Evolutionary conservation across 2,329 filamentous ascomycete species (phyloP), one percentile per base, ranked within the genome.

Genomic region (Colletotrichum euphorbiae): DNA sequence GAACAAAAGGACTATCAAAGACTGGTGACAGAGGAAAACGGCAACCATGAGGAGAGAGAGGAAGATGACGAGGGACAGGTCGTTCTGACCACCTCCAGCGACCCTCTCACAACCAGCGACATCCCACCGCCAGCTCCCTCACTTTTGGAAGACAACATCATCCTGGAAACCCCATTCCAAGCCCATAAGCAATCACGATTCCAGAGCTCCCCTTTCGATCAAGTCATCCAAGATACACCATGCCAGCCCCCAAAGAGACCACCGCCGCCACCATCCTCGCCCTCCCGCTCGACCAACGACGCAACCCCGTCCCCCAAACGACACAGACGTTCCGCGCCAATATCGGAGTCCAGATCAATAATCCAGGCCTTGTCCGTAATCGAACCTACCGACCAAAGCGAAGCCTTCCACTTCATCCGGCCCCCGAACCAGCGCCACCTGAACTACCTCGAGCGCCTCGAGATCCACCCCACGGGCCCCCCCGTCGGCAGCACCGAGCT

Each of bases 391-490:
- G 36, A 24, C 33, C 21, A 38, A 3, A 46, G 42, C 24, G 21
- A 59, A 57, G 69, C 11, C 75, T 77, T 57, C 59, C 73, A 38
- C 72, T 60, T 33, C 70, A 21, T 54, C 71, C 45, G 62, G 43
- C 51, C 64, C 62, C 68, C 70, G 6, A 54, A 57, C 7, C 70
- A 70, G 5, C 63, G 72, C 28, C 55, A 69, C 33, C 76, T 38
- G 75, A 75, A 54, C 71, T 70, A 70, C 51, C 67, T 70, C 58
- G 64, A 68, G n/a, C 51, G 54, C 28, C 76, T 87, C 6, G 83
- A 85, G 51, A 87, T 92, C 54, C 78, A 79, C 3, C 79, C 90
- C 0, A 84, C 86, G 0, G 83, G 82, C 0, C 90, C 91, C 0
- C 76, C 82, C 4, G 80, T 84, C 1, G 84, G 84, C 4, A 77